Conservation (phyloP, 805 yeast genomes). For the Pichia californica region DNA sequence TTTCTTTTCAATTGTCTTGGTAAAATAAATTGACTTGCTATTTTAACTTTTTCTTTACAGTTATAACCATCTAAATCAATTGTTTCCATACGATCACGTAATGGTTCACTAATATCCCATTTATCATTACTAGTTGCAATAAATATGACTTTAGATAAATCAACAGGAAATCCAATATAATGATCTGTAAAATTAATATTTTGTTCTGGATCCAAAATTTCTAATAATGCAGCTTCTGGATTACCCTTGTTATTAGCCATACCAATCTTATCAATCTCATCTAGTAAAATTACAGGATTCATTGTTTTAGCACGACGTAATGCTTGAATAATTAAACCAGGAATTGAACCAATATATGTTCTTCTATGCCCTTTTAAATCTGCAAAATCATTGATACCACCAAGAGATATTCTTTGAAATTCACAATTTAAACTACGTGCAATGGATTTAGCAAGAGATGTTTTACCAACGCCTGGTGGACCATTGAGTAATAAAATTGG, state of each 20-base stretch:
- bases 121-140: conserved; percentile 83
- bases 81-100: conserved; percentile 78
- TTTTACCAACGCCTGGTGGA: conserved; percentile 93
- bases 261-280: conserved; percentile 69
- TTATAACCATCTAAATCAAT: conserved; percentile 77
- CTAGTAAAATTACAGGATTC: conserved; percentile 79
- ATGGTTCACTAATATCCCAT: conserved; percentile 63
- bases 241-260: conserved; percentile 47
- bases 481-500: conserved; percentile 82
- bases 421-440: conserved; percentile 68
- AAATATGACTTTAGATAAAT: conserved; percentile 72
- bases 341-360: conserved; percentile 90
- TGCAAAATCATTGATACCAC: conserved; percentile 85
- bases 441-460: conserved; percentile 76
- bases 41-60: conserved; percentile 65
- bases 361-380: conserved; percentile 88
- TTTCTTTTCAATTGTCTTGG: conserved; percentile 70
- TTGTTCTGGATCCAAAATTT: conserved; percentile 88
- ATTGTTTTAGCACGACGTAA: conserved; percentile 66
- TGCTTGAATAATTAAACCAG: conserved; percentile 75
- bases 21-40: conserved; percentile 59
- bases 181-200: conserved; percentile 73
- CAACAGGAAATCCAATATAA: conserved; percentile 80
- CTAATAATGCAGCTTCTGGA: conserved; percentile 84
- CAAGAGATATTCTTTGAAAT: conserved; percentile 75